Conservation (phyloP, 1,284 basidiomycete species). For the Veloboletus limbatus region DNA sequence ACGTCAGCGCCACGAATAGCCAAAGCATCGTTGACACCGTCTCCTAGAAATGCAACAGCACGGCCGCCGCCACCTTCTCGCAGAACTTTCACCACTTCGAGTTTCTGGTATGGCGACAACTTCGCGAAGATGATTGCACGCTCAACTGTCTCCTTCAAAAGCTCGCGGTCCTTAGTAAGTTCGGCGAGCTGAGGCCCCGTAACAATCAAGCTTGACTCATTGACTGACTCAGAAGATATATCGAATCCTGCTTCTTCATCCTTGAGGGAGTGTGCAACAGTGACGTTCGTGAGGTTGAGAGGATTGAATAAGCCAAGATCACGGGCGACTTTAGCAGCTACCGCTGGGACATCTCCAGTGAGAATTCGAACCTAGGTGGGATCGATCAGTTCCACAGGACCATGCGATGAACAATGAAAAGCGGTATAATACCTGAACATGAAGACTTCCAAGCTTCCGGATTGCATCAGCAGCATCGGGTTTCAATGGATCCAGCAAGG, state of each 20-base stretch:
- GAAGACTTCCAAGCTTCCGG: constrained; percentile 26
- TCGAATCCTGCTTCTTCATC: constrained; percentile 27
- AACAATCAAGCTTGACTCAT: constrained; percentile 30
- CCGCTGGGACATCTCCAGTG: constrained; percentile 31
- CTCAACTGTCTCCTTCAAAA: constrained; percentile 30
- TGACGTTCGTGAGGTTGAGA: constrained; percentile 16
- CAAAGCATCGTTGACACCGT: constrained; percentile 35
- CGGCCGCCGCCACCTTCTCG: constrained; percentile 27
- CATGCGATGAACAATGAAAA: not conserved
- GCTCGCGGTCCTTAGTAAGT: constrained; percentile 30
- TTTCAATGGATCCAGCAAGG: constrained; percentile 31
- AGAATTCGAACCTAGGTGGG: constrained; percentile 30
- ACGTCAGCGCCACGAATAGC: constrained; percentile 72
- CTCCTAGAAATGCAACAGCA: constrained; percentile 33
- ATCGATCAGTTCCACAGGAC: constrained; percentile 3
- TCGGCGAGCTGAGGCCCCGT: constrained; percentile 31
- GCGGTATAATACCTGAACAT: constrained; percentile 27
- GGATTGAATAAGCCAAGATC: constrained; percentile 31
- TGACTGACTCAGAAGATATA: constrained; percentile 2
- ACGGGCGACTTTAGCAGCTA: constrained; percentile 35
- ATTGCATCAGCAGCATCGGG: constrained; percentile 33
- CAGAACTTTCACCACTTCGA: constrained; percentile 33
- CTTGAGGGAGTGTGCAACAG: constrained; percentile 10
- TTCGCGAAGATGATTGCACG: constrained; percentile 34
- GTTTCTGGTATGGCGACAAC: constrained; percentile 33